Conservation (phyloP, 225 moss, liverwort and hornwort species). For the Rhytidiadelphus loreus region DNA sequence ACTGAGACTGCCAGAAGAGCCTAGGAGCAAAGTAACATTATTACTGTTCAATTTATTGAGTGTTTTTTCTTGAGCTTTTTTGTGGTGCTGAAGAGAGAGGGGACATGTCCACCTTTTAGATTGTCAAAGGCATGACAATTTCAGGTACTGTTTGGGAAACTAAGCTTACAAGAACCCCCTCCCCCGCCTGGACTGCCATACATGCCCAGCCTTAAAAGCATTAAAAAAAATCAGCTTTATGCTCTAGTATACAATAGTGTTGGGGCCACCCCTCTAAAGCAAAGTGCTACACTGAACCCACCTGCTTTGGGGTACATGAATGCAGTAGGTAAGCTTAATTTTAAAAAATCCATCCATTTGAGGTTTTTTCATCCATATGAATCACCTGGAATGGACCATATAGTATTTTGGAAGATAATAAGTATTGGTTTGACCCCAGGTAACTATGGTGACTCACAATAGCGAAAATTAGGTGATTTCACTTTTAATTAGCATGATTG, state of each 20-base stretch:
- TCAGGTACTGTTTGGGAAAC: neutral
- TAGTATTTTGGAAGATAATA: neutral
- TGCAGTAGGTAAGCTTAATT: neutral
- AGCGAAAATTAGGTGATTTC: neutral
- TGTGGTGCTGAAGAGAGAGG: neutral
- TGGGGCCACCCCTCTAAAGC: neutral
- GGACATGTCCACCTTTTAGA: neutral
- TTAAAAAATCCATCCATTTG: neutral
- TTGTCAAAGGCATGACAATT: neutral
- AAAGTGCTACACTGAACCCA: neutral
- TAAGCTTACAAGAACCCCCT: too few relatives aligned
- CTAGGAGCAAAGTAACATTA: neutral
- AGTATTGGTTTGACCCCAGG: fast-evolving
- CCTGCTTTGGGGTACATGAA: neutral
- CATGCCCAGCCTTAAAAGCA: neutral
- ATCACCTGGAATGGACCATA: neutral
- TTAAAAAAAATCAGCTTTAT: neutral
- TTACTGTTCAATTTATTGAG: neutral
- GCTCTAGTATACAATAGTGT: neutral
- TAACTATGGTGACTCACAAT: too few relatives aligned
- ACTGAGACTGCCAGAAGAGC: neutral
- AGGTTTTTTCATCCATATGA: neutral
- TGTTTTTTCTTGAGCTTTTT: neutral
- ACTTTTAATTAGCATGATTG: too few relatives aligned
- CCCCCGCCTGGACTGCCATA: neutral